A percentile compares a stretch with the other conserved stretches of the same genome.
These are phyloP conservation scores for Trichoderma sp. DNA, from an alignment of 2,329 filamentous ascomycete species.

Conservation along the genomic window DNA sequence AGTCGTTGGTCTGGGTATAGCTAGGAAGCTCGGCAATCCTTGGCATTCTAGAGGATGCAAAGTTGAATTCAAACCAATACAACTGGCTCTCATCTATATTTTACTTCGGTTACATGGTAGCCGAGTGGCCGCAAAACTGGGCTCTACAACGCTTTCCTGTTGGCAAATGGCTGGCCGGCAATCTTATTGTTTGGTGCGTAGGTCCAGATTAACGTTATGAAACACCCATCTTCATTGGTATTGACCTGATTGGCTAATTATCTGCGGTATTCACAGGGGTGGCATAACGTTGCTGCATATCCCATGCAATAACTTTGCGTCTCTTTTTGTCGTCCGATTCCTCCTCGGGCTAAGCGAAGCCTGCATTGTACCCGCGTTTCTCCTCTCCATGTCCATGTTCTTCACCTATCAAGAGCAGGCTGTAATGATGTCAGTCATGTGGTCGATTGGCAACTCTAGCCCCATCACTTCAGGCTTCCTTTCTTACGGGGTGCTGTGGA, in stretches of 20 bases:
- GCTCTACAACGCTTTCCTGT: constrained; percentile 47
- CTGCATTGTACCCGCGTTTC: constrained; percentile 26
- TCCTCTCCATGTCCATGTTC: constrained; percentile 35
- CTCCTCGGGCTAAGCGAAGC: constrained; percentile 31
- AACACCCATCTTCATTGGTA: neutral
- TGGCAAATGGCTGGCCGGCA: constrained; percentile 41
- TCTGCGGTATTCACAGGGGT: constrained; percentile 25
- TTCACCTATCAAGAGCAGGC: constrained; percentile 38
- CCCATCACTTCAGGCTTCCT: constrained; percentile 34
- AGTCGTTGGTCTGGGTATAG: neutral
- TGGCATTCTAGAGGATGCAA: constrained; percentile 21
- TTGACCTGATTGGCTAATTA: neutral
- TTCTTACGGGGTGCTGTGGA: constrained; percentile 34
- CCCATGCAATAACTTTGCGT: constrained; percentile 28
- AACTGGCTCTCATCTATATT: constrained; percentile 42
- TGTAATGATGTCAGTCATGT: constrained; percentile 39
- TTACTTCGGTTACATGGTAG: constrained; percentile 49
- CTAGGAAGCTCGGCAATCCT: constrained; percentile 23
- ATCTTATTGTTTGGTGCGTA: constrained; percentile 26
- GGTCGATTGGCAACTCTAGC: constrained; percentile 38
- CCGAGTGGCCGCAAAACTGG: constrained; percentile 42
- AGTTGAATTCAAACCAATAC: constrained; percentile 21
- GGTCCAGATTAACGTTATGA: neutral
- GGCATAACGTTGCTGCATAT: constrained; percentile 33
- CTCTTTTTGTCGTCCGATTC: constrained; percentile 31